phyloP scores from a whole-genome alignment of 2,329 filamentous ascomycete species.

The Dactylella cylindrospora region DNA sequence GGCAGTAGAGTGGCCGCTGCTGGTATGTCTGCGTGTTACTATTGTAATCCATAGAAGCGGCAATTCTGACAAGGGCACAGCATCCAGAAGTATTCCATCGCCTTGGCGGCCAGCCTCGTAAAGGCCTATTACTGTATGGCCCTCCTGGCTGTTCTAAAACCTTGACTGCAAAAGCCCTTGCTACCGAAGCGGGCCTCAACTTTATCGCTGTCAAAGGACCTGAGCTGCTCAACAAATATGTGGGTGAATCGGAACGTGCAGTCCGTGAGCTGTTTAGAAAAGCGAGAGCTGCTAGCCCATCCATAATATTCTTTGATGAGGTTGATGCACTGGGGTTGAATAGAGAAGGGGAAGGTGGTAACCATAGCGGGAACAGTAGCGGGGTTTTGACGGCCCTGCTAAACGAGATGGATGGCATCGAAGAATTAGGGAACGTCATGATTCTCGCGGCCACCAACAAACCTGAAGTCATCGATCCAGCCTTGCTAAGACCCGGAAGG shows the following conservation, averaged over 20 bases:
- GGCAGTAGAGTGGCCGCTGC: conserved; percentile 49
- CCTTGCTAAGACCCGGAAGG: conserved; percentile 65
- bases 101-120: conserved; percentile 56
- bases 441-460: conserved; percentile 69
- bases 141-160: conserved; percentile 71
- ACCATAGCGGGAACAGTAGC: conserved; percentile 52
- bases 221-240: conserved; percentile 69
- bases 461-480: conserved; percentile 64
- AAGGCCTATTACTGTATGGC: conserved; percentile 67
- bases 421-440: conserved; percentile 64
- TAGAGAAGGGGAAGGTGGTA: conserved; percentile 52
- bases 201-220: conserved; percentile 70
- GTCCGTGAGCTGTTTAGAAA: conserved; percentile 67
- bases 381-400: conserved; percentile 64
- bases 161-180: conserved; percentile 66
- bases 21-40: conserved; percentile 23
- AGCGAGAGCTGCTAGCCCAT: conserved; percentile 65
- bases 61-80: too few species aligned
- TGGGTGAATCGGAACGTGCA: conserved; percentile 68
- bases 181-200: conserved; percentile 67
- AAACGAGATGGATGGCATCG: conserved; percentile 71
- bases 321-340: conserved; percentile 66
- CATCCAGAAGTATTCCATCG: conserved; percentile 48
- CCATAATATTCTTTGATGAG: conserved; percentile 72
- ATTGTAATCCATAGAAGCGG: background rate